Conservation (phyloP, 495 filamentous ascomycete genomes). For the Hypoxylon crocopeplum region DNA sequence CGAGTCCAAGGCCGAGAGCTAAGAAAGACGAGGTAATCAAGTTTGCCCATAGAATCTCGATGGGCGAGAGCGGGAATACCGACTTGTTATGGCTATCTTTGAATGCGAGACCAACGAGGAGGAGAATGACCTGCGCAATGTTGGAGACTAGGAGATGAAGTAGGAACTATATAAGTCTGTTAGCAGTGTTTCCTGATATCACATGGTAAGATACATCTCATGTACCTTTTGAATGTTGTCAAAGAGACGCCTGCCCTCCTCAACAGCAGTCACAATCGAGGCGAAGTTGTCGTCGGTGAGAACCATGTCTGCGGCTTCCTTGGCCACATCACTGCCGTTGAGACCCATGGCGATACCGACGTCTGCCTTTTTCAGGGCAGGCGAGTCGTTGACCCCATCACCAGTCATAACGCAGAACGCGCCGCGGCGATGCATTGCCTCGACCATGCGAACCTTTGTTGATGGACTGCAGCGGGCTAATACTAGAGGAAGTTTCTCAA, state of each 20-base stretch:
- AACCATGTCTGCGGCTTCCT: constrained; percentile 83
- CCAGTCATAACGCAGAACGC: constrained; percentile 82
- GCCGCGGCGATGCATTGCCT: constrained; percentile 68
- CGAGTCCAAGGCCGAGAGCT: constrained; percentile 64
- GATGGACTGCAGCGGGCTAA: constrained; percentile 74
- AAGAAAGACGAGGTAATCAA: constrained; percentile 66
- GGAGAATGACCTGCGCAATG: constrained; percentile 61
- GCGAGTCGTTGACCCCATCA: constrained; percentile 88
- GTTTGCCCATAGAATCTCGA: constrained; percentile 68
- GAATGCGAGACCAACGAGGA: constrained; percentile 65
- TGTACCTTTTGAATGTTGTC: constrained; percentile 71
- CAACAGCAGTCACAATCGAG: constrained; percentile 71
- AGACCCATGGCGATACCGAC: constrained; percentile 87
- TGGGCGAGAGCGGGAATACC: constrained; percentile 63
- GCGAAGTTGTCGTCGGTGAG: constrained; percentile 87
- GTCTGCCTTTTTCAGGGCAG: constrained; percentile 80
- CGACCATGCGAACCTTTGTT: constrained; percentile 81
- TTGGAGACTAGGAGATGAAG: constrained; percentile 66
- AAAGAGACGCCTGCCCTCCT: constrained; percentile 69
- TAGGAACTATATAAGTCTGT: constrained; percentile 53
- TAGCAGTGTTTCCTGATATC: not conserved
- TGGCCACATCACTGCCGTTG: constrained; percentile 82
- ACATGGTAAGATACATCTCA: too few relatives aligned
- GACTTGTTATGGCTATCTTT: constrained; percentile 57
- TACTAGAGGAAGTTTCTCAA: constrained; percentile 71